Evolutionary conservation across 345 rosid species (phyloP).

Genomic region (Garcia nutans): DNA sequence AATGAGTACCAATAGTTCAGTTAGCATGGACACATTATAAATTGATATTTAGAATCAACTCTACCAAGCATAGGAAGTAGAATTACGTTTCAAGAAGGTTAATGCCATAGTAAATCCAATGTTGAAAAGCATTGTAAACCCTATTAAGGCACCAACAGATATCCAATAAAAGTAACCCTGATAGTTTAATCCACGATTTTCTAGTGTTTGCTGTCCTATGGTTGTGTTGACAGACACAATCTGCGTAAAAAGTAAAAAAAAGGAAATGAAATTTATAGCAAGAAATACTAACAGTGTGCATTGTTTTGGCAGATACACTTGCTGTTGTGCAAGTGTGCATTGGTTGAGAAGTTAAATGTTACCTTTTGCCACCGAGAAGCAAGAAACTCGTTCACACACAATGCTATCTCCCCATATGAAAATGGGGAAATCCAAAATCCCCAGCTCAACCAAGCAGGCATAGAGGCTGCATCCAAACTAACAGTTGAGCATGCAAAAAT

Average conservation of each 20-base stretch:
- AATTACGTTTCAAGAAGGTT: conserved; percentile 60
- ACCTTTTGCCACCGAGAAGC: conserved; percentile 80
- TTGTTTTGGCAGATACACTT: too few species aligned
- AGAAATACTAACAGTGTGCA: too few species aligned
- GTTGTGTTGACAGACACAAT: conserved; percentile 42
- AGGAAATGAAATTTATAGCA: not conserved
- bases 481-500: not conserved
- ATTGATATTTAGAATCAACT: not conserved
- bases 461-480: conserved; percentile 46
- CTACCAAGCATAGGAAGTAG: not conserved
- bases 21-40: not conserved
- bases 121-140: conserved; percentile 60
- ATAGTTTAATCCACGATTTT: conserved; percentile 61
- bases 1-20: conserved; percentile 7
- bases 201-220: conserved; percentile 50
- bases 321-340: not conserved
- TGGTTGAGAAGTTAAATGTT: not conserved
- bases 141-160: conserved; percentile 57
- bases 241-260: conserved; percentile 20
- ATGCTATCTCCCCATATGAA: conserved; percentile 66
- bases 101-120: conserved; percentile 60
- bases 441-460: conserved; percentile 80
- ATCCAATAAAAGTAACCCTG: conserved; percentile 57
- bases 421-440: conserved; percentile 73
- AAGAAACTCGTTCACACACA: conserved; percentile 63